Evolutionary conservation across 176 grass and related monocot species (phyloP), one percentile per base, ranked within the genome.

Genomic region (Zizania latifolia): DNA sequence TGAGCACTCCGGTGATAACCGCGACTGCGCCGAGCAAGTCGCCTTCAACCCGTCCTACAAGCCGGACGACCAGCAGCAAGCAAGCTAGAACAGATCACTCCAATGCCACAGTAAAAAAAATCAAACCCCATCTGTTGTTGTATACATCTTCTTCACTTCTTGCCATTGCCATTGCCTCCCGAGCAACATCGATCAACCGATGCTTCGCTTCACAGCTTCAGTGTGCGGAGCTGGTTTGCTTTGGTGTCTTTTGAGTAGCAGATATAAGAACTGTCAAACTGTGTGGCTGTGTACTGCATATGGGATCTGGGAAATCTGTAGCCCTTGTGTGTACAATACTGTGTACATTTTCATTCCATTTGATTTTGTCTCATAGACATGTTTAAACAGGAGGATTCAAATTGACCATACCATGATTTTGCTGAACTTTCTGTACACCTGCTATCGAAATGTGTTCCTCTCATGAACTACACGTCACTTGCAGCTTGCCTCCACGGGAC

Each of bases 21-120:
- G 80, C 4, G 86, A 94, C 56, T 94, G 91, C 21, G 88, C 91
- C 0, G 91, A 92, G 83, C 88, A 93, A 65, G 21, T 17, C 4
- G 46, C 88, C 10, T 93, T 97, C 75, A 94, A 97, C 62, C 91
- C 91, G 2, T 85, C 88, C 24, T 48, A 58, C 30, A 83, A 32
- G 12, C 62, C 73, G 10, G 70, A 84, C 14, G 62, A 80, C 29
- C 70, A 70, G 31, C 76, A 87, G 60, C 84, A 75, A 8, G 48
- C 79, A 34, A 71, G 79, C 67, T 83, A 83, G 70, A 64, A 72
- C 2, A 5, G 6, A 33, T 14, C 38, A 26, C 7, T 30, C 40
- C 38, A 44, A 27, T 69, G 6, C 38, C 38, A 19, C 37, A 28
- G 68, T 36, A 36, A 3, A 36, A 6, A 36, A 13, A 16, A 14